These are phyloP conservation scores for Ophiobolus disseminans DNA, from an alignment of 2,329 filamentous ascomycete genomes.

Conservation along the genomic window DNA sequence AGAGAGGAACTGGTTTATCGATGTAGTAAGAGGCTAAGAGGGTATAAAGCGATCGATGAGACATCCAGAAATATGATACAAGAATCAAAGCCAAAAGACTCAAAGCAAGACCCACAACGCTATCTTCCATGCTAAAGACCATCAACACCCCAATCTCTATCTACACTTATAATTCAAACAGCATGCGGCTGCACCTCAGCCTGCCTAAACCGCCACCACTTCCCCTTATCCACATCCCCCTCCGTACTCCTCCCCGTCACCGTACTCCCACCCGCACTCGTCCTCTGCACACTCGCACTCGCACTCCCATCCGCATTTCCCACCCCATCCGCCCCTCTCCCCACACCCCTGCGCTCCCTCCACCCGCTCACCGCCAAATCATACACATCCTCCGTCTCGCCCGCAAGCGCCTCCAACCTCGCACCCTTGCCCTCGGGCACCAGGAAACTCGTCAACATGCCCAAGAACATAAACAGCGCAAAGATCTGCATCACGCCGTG, in stretches of 20 bases:
- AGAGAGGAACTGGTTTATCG: not conserved
- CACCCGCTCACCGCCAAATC: slow-evolving; percentile 56
- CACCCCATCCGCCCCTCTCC: not conserved
- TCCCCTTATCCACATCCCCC: slow-evolving; percentile 23
- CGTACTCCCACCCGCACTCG: slow-evolving; percentile 17
- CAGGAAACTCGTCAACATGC: slow-evolving; percentile 71
- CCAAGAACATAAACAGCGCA: slow-evolving; percentile 79
- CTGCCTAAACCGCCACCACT: slow-evolving; percentile 29
- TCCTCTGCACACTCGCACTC: no score
- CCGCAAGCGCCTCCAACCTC: slow-evolving; percentile 74
- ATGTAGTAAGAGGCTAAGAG: not conserved
- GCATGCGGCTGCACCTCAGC: slow-evolving; percentile 15
- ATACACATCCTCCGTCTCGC: slow-evolving; percentile 63
- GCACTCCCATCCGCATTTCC: slow-evolving; percentile 7
- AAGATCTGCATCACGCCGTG: slow-evolving; percentile 79
- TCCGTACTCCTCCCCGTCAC: slow-evolving; percentile 18
- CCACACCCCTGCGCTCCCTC: slow-evolving; percentile 16
- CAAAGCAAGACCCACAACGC: not conserved
- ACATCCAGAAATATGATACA: not conserved
- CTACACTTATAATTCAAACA: slow-evolving; percentile 9
- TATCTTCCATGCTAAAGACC: no score
- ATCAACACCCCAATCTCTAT: no score
- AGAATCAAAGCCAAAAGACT: not conserved
- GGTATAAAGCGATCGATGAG: slow-evolving; percentile 12
- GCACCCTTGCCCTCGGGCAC: slow-evolving; percentile 78